These are phyloP conservation scores for Mariannaea elegans DNA, from an alignment of 2,329 filamentous ascomycete species.

Conservation along the genomic window DNA sequence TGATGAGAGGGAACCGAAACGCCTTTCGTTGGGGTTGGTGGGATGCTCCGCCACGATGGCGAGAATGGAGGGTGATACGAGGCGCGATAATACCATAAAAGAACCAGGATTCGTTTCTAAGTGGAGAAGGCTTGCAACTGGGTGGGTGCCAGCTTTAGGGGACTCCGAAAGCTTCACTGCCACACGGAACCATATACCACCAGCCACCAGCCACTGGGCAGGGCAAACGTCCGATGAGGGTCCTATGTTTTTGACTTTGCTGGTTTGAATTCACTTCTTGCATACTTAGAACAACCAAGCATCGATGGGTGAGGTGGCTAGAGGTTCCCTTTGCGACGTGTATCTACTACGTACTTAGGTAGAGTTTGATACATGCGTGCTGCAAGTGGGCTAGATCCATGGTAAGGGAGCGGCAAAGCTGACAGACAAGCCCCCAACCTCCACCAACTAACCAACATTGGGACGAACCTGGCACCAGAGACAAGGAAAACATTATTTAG, in stretches of 20 bases:
- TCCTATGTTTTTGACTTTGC: too few relatives aligned
- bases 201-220: too few relatives aligned
- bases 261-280: too few relatives aligned
- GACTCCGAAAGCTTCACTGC: too few relatives aligned
- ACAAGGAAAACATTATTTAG: neutral
- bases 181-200: too few relatives aligned
- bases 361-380: neutral
- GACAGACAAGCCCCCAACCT: neutral
- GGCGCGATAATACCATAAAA: neutral
- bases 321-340: too few relatives aligned
- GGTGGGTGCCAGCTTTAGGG: too few relatives aligned
- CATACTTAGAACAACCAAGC: too few relatives aligned
- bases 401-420: neutral
- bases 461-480: neutral
- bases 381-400: neutral
- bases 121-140: too few relatives aligned
- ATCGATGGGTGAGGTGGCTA: too few relatives aligned
- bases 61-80: constrained; percentile 7
- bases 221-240: too few relatives aligned
- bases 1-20: constrained; percentile 13
- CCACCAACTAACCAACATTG: neutral
- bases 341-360: neutral
- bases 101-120: too few relatives aligned
- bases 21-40: constrained; percentile 2
- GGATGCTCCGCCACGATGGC: constrained; percentile 16